Evolutionary conservation across 1,284 basidiomycete genomes (phyloP).

Genomic region (Sanguinoderma infundibulare): DNA sequence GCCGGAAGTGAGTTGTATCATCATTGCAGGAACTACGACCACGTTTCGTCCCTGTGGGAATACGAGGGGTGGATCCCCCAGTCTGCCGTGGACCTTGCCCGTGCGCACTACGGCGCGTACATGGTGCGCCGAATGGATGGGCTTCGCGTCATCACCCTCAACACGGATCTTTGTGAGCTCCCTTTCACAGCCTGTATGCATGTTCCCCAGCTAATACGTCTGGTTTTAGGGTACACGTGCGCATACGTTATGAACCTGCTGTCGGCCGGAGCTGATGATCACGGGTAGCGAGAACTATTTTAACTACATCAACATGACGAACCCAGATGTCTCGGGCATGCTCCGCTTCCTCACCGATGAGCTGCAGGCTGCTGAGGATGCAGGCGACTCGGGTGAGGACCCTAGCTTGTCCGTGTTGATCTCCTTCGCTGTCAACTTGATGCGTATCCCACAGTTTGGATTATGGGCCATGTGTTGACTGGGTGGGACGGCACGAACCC

Average conservation of each 20-base stretch:
- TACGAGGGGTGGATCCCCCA: constrained; percentile 75
- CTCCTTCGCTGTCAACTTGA: neutral
- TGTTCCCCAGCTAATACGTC: neutral
- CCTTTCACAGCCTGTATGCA: neutral
- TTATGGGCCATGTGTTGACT: constrained; percentile 77
- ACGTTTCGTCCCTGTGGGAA: constrained; percentile 70
- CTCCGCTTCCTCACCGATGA: constrained; percentile 82
- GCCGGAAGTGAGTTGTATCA: no score
- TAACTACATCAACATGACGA: constrained; percentile 77
- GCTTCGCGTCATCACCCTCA: constrained; percentile 75
- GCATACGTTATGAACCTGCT: constrained; percentile 10
- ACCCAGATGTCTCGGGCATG: constrained; percentile 76
- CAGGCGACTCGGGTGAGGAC: constrained; percentile 60
- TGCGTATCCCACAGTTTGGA: constrained; percentile 60
- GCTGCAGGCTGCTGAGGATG: constrained; percentile 77
- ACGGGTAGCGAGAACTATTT: constrained; percentile 65
- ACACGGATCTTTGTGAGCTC: constrained; percentile 73
- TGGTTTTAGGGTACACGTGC: constrained; percentile 52
- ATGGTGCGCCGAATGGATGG: constrained; percentile 72
- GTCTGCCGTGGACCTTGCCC: constrained; percentile 59
- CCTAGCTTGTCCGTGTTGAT: no score
- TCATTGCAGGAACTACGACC: constrained; percentile 72
- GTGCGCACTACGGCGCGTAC: constrained; percentile 77
- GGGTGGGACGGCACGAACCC: constrained; percentile 80
- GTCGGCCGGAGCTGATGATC: neutral